Base-by-base conservation (phyloP, 306 rosid species). In the Pueraria montana region DNA sequence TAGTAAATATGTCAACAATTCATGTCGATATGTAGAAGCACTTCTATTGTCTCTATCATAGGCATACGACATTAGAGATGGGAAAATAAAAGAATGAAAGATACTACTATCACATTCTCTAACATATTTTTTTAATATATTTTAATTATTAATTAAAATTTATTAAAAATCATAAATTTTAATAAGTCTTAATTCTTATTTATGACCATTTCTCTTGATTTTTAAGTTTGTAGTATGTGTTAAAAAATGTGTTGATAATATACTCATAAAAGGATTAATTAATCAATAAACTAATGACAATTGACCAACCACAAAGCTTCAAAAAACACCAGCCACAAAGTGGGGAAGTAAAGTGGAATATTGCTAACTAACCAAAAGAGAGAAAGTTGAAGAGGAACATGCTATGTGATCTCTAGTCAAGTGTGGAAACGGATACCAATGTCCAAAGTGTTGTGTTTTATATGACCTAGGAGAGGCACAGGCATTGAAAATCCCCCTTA, bases 321-420 rank as follows among this genome's bases (percentile, higher is more conserved):
- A 34, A 23, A 69, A 53, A 56, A 21, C 2, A 13, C n/a, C 52
- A 59, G 67, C 69, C 76, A 66, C 52, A 66, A 66, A 8, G 21
- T 3, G 17, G 17, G 52, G 26, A 49, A 50, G 75, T 13, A 26
- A 42, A 52, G 46, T 17, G 70, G 52, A 62, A 84, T n/a, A 70
- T 27, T 38, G 76, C n/a, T 4, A 8, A 20, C 5, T 3, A 42
- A 72, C 53, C 52, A 63, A 72, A 66, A 52, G 27, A 50, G 32
- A 82, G 77, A 82, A 82, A 82, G 49, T 42, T 55, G n/a, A 30
- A n/a, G 77, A 83, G 63, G 30, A 74, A 26, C 30, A 67, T 38
- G 74, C 18, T 11, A 5, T 34, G 43, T 40, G 30, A 18, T 20
- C 53, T 21, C 8, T 5, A 11, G 11, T 46, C 30, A 81, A 50